phyloP scores from a whole-genome alignment of 2,329 filamentous ascomycete genomes.

The Colletotrichum sp. region DNA sequence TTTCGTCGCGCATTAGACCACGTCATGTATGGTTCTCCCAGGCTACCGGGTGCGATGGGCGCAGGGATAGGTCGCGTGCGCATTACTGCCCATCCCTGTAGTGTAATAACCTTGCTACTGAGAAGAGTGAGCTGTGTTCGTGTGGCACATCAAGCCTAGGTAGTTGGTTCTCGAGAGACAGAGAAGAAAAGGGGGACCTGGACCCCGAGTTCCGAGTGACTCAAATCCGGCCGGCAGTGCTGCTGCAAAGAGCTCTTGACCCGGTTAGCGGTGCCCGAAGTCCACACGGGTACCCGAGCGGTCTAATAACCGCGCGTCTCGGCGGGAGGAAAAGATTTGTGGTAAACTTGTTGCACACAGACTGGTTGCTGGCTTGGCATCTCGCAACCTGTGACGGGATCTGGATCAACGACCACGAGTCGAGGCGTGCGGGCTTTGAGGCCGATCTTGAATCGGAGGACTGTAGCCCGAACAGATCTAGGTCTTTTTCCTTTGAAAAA shows the following conservation, averaged over 20 bases:
- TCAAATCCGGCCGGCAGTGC: neutral
- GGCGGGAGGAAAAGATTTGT: neutral
- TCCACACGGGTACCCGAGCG: neutral
- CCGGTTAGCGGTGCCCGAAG: neutral
- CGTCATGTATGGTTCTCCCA: neutral
- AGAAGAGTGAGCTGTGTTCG: neutral
- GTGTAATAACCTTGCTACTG: neutral
- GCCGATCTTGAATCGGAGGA: neutral
- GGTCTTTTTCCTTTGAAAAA: neutral
- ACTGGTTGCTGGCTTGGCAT: neutral
- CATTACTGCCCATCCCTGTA: neutral
- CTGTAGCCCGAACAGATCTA: neutral
- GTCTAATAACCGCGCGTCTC: neutral
- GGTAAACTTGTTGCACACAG: neutral
- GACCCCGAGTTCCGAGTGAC: neutral
- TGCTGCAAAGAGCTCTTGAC: neutral
- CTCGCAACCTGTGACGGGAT: neutral
- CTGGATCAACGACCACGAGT: neutral
- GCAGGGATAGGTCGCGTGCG: neutral
- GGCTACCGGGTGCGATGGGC: neutral
- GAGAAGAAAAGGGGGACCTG: neutral
- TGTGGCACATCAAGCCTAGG: neutral
- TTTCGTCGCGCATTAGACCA: neutral
- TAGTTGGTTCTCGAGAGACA: neutral
- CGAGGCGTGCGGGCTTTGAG: neutral